phyloP scores from a whole-genome alignment of 1,284 basidiomycete species.

The Lentinus polychrous region DNA sequence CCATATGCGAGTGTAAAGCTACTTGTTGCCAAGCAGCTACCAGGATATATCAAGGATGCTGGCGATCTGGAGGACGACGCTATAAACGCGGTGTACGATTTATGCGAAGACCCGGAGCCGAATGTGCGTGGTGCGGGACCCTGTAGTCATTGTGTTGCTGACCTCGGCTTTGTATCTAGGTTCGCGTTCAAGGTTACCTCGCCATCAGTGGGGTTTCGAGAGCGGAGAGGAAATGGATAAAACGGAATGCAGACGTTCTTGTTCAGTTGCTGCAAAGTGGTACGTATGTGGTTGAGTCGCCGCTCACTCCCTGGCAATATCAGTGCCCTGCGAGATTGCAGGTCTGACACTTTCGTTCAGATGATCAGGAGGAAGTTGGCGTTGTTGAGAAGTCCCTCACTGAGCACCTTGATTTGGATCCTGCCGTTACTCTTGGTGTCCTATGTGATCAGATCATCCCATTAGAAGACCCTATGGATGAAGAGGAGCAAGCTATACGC shows the following conservation, averaged over 20 bases:
- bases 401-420: constrained; percentile 58
- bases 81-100: constrained; percentile 67
- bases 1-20: constrained; percentile 38
- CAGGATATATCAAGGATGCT: constrained; percentile 54
- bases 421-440: constrained; percentile 52
- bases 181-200: constrained; percentile 58
- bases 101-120: constrained; percentile 63
- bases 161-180: constrained; percentile 30
- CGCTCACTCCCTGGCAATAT: not conserved
- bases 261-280: constrained; percentile 70
- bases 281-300: constrained; percentile 28
- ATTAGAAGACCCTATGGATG: constrained; percentile 41
- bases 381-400: constrained; percentile 54
- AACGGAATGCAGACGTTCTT: constrained; percentile 65
- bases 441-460: constrained; percentile 61
- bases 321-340: not conserved
- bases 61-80: constrained; percentile 64
- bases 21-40: constrained; percentile 52
- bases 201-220: constrained; percentile 60
- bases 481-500: constrained; percentile 52
- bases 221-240: constrained; percentile 51
- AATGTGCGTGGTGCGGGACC: constrained; percentile 29
- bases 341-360: constrained; percentile 25
- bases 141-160: not conserved
- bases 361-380: constrained; percentile 56